phyloP scores from a whole-genome alignment of 805 yeast species.

The Ogataea thermomethanolica region DNA sequence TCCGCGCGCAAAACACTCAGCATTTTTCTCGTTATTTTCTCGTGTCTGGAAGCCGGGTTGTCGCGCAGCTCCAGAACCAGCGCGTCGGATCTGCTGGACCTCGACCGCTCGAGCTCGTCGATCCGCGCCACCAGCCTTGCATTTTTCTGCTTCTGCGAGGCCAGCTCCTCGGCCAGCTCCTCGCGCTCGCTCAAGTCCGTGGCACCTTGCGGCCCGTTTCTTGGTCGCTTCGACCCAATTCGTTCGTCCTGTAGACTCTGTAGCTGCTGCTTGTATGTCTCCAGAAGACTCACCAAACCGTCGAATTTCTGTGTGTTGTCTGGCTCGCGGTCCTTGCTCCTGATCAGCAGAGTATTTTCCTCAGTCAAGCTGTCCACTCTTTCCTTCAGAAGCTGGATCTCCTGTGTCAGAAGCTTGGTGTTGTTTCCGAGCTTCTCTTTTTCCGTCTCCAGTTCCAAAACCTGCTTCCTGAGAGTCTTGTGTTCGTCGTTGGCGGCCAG shows the following conservation, averaged over 20 bases:
- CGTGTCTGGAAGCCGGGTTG: conserved; percentile 63
- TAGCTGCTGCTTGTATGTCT: conserved; percentile 52
- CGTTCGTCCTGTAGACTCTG: conserved; percentile 31
- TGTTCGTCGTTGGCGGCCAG: conserved; percentile 7
- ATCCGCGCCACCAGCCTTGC: background rate
- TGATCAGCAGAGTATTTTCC: conserved; percentile 14
- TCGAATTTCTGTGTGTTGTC: conserved; percentile 25
- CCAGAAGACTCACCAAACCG: conserved; percentile 45
- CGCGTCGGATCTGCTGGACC: conserved; percentile 20
- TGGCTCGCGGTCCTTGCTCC: conserved; percentile 12
- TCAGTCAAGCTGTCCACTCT: conserved; percentile 15
- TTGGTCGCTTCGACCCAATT: background rate
- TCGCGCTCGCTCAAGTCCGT: background rate
- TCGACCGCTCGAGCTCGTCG: background rate
- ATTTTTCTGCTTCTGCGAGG: conserved; percentile 1
- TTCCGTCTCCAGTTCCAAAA: conserved; percentile 11
- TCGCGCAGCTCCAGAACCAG: conserved; percentile 56
- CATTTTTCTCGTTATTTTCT: conserved; percentile 51
- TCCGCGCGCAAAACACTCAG: conserved; percentile 53
- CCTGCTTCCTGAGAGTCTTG: conserved; percentile 2
- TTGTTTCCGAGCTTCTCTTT: conserved; percentile 15
- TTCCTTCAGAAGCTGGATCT: conserved; percentile 21
- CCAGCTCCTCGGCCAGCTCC: conserved; percentile 3
- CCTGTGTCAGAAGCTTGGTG: conserved; percentile 17
- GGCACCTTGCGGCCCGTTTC: background rate